Percentiles rank a stretch among this genome's conserved stretches.
phyloP scores from a whole-genome alignment of 83 land plant species.

The Diphasiastrum complanatum region DNA sequence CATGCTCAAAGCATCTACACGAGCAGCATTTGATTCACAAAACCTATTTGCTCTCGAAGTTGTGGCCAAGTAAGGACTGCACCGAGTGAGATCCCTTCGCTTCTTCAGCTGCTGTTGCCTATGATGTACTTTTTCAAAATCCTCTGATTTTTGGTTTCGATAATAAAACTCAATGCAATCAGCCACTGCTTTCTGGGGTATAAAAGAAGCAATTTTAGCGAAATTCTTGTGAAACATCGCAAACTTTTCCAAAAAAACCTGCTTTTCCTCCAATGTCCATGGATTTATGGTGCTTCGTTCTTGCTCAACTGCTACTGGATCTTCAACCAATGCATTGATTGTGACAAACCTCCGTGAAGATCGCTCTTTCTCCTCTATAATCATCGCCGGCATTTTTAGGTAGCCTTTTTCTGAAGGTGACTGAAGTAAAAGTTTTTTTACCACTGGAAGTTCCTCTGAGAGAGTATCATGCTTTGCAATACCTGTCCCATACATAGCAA shows the following conservation, averaged over 20 bases:
- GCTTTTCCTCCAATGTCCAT: constrained; percentile 40
- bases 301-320: constrained; percentile 35
- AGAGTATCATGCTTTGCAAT: constrained; percentile 18
- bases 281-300: constrained; percentile 41
- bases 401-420: constrained; percentile 16
- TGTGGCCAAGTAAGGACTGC: constrained; percentile 20
- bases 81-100: constrained; percentile 29
- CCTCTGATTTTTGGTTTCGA: constrained; percentile 40
- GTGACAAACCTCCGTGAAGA: constrained; percentile 20
- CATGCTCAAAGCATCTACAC: constrained; percentile 20
- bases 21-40: constrained; percentile 19
- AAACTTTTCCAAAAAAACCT: constrained; percentile 37
- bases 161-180: constrained; percentile 48
- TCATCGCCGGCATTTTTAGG: constrained; percentile 42
- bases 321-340: constrained; percentile 39
- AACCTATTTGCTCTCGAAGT: constrained; percentile 28
- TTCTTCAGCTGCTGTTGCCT: constrained; percentile 36
- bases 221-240: constrained; percentile 34
- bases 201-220: constrained; percentile 34
- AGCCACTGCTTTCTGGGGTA: constrained; percentile 37
- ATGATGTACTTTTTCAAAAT: constrained; percentile 27
- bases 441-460: constrained; percentile 25
- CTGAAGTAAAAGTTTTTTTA: constrained; percentile 18
- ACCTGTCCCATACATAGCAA: constrained; percentile 23
- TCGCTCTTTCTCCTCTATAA: constrained; percentile 28